Conservation (phyloP, 2,329 filamentous ascomycete species). For the Fusarium mexicanum region DNA sequence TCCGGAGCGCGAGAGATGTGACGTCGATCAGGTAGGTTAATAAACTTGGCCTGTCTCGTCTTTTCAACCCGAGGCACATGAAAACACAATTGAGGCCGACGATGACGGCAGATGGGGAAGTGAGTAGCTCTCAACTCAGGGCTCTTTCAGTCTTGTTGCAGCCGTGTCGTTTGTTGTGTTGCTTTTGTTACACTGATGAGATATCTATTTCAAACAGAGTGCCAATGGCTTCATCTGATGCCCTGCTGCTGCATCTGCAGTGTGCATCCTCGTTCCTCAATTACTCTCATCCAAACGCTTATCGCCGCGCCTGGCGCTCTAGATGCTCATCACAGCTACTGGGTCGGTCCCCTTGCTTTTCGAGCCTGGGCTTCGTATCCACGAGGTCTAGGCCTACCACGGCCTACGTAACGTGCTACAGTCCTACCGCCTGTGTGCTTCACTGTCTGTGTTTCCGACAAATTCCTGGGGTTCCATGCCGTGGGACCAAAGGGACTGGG, state of each 20-base stretch:
- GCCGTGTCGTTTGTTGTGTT: not conserved
- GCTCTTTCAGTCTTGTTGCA: constrained; percentile 25
- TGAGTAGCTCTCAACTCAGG: not conserved
- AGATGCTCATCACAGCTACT: constrained; percentile 6
- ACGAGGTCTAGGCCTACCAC: constrained; percentile 24
- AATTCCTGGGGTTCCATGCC: constrained; percentile 28
- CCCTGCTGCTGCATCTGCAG: not conserved
- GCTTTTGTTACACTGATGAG: constrained; percentile 3
- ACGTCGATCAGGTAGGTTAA: constrained; percentile 39
- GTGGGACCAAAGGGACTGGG: constrained; percentile 25
- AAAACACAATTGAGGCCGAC: constrained; percentile 34
- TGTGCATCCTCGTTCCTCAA: not conserved
- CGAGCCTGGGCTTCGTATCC: constrained; percentile 1
- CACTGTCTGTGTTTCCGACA: constrained; percentile 13
- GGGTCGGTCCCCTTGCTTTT: constrained; percentile 1
- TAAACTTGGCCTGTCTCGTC: constrained; percentile 15
- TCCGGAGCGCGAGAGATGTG: constrained; percentile 19
- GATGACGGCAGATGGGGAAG: constrained; percentile 30
- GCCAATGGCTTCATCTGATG: constrained; percentile 16
- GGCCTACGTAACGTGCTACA: constrained; percentile 31
- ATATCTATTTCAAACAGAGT: not conserved
- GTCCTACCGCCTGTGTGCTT: constrained; percentile 14
- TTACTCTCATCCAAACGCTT: constrained; percentile 11
- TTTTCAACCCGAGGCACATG: constrained; percentile 28
- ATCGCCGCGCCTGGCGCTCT: constrained; percentile 34